Conservation (phyloP, 495 filamentous ascomycete species). For the Penicillium malachiteum region DNA sequence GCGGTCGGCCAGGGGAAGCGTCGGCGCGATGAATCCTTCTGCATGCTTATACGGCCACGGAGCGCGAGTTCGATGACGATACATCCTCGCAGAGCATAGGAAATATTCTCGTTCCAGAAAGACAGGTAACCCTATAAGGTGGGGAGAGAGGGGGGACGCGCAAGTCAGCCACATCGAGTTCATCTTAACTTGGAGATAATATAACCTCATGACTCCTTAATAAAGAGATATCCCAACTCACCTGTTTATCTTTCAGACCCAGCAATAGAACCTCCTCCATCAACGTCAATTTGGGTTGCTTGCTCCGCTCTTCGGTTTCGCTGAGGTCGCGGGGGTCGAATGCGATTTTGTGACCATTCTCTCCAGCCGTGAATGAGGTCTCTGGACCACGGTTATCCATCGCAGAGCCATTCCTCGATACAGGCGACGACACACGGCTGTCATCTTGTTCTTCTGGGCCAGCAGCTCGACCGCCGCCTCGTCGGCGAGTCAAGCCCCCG, state of each 20-base stretch:
- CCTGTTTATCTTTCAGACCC: slow-evolving; percentile 98
- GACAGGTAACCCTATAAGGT: slow-evolving; percentile 82
- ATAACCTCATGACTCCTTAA: background rate
- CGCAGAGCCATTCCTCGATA: slow-evolving; percentile 56
- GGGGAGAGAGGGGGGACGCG: background rate
- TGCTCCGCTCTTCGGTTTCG: slow-evolving; percentile 93
- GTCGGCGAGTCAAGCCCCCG: slow-evolving; percentile 72
- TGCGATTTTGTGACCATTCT: slow-evolving; percentile 98
- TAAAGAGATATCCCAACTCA: slow-evolving; percentile 31
- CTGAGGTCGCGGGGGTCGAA: slow-evolving; percentile 97
- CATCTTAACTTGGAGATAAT: background rate
- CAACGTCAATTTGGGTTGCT: slow-evolving; percentile 95
- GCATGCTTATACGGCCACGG: slow-evolving; percentile 95
- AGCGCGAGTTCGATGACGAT: slow-evolving; percentile 98
- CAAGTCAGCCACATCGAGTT: slow-evolving; percentile 21
- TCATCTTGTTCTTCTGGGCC: slow-evolving; percentile 57
- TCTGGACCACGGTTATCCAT: slow-evolving; percentile 71
- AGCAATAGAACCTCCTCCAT: slow-evolving; percentile 98
- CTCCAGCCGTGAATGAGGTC: slow-evolving; percentile 86
- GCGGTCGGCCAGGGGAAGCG: slow-evolving; percentile 87
- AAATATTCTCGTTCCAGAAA: slow-evolving; percentile 99
- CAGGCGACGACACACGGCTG: slow-evolving; percentile 69
- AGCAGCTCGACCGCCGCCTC: slow-evolving; percentile 65
- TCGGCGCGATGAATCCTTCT: slow-evolving; percentile 90
- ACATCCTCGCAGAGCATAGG: slow-evolving; percentile 93